Evolutionary conservation across 768 basidiomycete genomes (phyloP).

Genomic region (Agaricus bisporus): DNA sequence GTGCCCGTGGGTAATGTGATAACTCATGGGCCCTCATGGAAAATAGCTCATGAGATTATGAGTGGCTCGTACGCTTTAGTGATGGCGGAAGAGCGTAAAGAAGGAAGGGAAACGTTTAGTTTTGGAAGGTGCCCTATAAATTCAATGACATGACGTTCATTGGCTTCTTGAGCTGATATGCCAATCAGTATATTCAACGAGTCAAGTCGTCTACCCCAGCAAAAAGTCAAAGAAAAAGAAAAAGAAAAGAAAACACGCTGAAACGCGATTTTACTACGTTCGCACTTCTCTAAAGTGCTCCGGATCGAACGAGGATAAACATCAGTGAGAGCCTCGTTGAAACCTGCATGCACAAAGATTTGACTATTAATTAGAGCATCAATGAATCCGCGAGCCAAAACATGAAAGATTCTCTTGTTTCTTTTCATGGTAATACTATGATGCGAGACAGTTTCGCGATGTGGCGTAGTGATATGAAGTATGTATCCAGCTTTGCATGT

Average conservation of each 20-base stretch:
- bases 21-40: too few relatives aligned
- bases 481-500: neutral
- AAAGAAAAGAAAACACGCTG: too few relatives aligned
- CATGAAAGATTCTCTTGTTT: slow-evolving; percentile 3
- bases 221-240: too few relatives aligned
- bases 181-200: slow-evolving; percentile 1
- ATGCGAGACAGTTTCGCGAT: neutral
- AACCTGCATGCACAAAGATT: slow-evolving; percentile 3
- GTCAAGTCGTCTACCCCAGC: neutral
- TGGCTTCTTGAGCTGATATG: neutral
- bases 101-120: neutral
- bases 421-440: neutral
- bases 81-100: neutral
- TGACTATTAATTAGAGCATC: neutral
- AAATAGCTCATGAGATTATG: slow-evolving; percentile 1
- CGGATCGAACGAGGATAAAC: neutral
- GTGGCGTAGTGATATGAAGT: slow-evolving; percentile 1
- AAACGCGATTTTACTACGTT: too few relatives aligned
- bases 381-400: slow-evolving; percentile 3
- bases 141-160: neutral
- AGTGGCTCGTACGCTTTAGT: slow-evolving; percentile 3
- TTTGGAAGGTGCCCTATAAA: slow-evolving; percentile 2
- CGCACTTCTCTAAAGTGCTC: neutral
- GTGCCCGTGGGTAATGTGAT: too few relatives aligned
- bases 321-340: slow-evolving; percentile 7